These are phyloP conservation scores for Tetrapisispora nanseiensis DNA, from an alignment of 805 yeast species.

Conservation along the genomic window DNA sequence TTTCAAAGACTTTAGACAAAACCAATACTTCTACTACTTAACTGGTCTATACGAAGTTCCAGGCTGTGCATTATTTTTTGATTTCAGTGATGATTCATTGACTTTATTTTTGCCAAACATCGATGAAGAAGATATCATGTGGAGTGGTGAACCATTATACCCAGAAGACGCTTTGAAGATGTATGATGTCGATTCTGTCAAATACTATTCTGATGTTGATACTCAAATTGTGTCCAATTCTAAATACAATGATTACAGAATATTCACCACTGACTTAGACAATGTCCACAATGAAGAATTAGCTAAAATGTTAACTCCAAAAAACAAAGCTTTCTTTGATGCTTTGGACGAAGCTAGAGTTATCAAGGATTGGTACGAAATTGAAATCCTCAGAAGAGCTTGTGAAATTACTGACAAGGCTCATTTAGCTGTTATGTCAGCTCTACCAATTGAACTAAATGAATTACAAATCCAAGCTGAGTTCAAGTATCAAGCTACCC, in stretches of 20 bases:
- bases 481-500: slow-evolving; percentile 81
- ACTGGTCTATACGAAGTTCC: slow-evolving; percentile 69
- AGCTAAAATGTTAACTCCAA: slow-evolving; percentile 32
- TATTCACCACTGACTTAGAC: slow-evolving; percentile 48
- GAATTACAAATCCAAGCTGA: slow-evolving; percentile 95
- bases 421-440: slow-evolving; percentile 88
- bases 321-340: slow-evolving; percentile 43
- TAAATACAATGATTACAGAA: slow-evolving; percentile 14
- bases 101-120: slow-evolving; percentile 73
- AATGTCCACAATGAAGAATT: slow-evolving; percentile 33
- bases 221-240: slow-evolving; percentile 24
- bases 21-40: slow-evolving; percentile 80
- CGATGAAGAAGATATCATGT: slow-evolving; percentile 85
- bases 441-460: slow-evolving; percentile 73
- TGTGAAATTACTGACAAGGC: slow-evolving; percentile 78
- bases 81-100: slow-evolving; percentile 43
- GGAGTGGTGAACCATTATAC: slow-evolving; percentile 85
- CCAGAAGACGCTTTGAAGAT: slow-evolving; percentile 50
- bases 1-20: slow-evolving; percentile 70
- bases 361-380: slow-evolving; percentile 76
- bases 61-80: slow-evolving; percentile 60
- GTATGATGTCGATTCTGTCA: slow-evolving; percentile 77
- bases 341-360: slow-evolving; percentile 84
- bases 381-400: slow-evolving; percentile 69
- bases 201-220: slow-evolving; percentile 46